These are phyloP conservation scores for Linum trigynum DNA, from an alignment of 345 rosid genomes.

Conservation along the genomic window DNA sequence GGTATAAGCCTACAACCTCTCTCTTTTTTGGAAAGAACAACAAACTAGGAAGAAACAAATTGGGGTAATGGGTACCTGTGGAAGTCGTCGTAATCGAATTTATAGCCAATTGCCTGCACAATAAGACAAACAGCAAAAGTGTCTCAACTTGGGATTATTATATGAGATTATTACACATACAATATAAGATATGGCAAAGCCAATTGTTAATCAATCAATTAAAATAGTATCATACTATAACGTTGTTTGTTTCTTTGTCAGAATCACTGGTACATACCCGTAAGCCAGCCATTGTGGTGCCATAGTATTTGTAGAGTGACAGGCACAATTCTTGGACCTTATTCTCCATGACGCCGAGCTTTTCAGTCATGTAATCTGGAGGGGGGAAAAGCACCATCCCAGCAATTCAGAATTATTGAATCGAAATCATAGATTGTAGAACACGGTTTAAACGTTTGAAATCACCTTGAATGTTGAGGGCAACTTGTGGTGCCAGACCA, in stretches of 20 bases:
- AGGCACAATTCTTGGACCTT: constrained; percentile 5
- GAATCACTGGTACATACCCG: neutral
- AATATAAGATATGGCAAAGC: neutral
- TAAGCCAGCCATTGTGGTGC: constrained; percentile 11
- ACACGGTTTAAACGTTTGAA: neutral
- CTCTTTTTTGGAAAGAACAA: too few species aligned
- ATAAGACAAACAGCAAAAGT: neutral
- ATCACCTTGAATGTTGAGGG: constrained; percentile 58
- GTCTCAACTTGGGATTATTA: neutral
- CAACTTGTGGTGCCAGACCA: constrained; percentile 49
- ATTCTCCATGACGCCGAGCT: constrained; percentile 2
- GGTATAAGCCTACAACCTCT: too few species aligned
- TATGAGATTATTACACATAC: neutral
- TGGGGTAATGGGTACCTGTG: neutral
- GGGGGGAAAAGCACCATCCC: neutral
- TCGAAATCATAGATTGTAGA: neutral
- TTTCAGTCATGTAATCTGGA: constrained; percentile 5
- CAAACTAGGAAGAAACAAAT: neutral
- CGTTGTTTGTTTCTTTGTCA: neutral
- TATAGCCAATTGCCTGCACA: constrained; percentile 5
- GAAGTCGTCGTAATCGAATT: constrained; percentile 9
- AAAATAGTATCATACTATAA: neutral
- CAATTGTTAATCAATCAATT: neutral
- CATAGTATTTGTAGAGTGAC: constrained; percentile 3
- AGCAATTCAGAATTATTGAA: neutral